Percentiles rank a stretch among this genome's conserved stretches.
These are phyloP conservation scores for Gyromitra esculenta DNA, from an alignment of 2,329 filamentous ascomycete genomes.

Conservation along the genomic window DNA sequence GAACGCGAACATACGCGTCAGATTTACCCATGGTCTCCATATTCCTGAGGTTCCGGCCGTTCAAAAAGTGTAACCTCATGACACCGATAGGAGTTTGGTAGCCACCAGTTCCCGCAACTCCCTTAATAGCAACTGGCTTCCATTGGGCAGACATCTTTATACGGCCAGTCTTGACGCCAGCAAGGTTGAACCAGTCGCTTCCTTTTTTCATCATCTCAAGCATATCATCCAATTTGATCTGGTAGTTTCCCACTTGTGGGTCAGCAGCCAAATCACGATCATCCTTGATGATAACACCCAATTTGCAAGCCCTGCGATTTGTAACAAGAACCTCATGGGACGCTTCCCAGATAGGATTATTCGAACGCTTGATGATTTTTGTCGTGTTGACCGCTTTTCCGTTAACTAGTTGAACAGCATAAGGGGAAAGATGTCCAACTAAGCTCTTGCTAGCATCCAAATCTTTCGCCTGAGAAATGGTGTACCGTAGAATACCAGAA, in stretches of 20 bases:
- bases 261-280: conserved; percentile 86
- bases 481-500: conserved; percentile 93
- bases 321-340: conserved; percentile 95
- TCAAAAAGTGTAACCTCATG: conserved; percentile 90
- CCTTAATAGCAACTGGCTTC: conserved; percentile 91
- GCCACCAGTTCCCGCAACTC: conserved; percentile 79
- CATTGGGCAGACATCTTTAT: conserved; percentile 92
- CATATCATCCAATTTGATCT: conserved; percentile 95
- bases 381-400: conserved; percentile 89
- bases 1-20: conserved; percentile 88
- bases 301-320: conserved; percentile 86
- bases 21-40: conserved; percentile 96
- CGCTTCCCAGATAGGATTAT: conserved; percentile 96
- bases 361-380: conserved; percentile 93
- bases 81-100: conserved; percentile 95
- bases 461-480: conserved; percentile 94
- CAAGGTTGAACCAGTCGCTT: conserved; percentile 93
- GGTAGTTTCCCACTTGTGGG: conserved; percentile 87
- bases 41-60: conserved; percentile 84
- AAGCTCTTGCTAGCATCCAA: conserved; percentile 91
- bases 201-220: conserved; percentile 89
- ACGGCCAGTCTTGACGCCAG: conserved; percentile 81
- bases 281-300: conserved; percentile 94
- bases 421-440: conserved; percentile 89
- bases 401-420: conserved; percentile 87